Conservation (phyloP, 2,329 filamentous ascomycete species). For the Conoideocrella luteorostrata region DNA sequence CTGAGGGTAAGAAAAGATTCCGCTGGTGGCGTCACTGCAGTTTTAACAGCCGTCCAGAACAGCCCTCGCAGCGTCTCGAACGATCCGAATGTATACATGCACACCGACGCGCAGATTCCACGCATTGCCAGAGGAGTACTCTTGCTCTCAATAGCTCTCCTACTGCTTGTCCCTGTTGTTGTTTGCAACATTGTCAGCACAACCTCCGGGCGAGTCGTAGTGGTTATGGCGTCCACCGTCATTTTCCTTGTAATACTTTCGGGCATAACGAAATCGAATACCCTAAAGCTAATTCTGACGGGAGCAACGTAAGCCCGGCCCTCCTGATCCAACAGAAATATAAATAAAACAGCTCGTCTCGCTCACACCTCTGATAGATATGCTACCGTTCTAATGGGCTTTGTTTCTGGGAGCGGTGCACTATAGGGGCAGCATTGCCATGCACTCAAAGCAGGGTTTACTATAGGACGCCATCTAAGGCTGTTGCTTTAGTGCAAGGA, state of each 20-base stretch:
- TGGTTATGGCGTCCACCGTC: background rate
- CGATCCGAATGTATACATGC: background rate
- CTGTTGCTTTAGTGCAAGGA: no score
- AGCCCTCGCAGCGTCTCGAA: background rate
- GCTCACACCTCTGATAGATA: background rate
- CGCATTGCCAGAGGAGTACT: background rate
- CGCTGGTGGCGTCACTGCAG: background rate
- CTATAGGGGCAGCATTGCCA: no score
- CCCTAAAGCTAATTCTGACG: background rate
- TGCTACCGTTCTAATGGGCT: background rate
- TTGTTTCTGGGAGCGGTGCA: background rate
- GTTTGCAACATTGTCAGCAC: background rate
- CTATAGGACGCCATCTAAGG: no score
- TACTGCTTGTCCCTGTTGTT: background rate
- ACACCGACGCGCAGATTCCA: background rate
- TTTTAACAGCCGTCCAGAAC: background rate
- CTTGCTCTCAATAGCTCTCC: background rate
- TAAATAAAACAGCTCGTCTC: background rate
- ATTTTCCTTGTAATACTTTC: background rate
- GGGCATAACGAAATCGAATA: background rate
- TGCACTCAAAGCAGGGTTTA: no score
- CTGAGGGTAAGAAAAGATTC: background rate
- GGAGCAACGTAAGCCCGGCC: background rate
- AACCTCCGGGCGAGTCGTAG: background rate
- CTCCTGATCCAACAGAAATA: background rate